Conservation (phyloP, 23 red algal genomes). For the Pyropia haitanensis region DNA sequence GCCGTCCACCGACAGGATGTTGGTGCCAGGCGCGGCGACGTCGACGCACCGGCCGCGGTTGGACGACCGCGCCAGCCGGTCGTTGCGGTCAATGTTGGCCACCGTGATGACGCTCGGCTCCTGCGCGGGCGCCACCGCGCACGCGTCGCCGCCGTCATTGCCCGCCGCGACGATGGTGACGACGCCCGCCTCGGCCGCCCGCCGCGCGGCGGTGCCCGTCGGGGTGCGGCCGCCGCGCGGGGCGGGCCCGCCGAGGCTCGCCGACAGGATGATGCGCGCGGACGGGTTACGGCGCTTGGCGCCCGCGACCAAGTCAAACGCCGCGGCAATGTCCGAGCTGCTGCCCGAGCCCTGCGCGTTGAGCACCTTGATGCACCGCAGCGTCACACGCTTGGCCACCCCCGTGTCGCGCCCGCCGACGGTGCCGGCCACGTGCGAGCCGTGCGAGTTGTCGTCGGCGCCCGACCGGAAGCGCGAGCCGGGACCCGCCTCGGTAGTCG, state of each 20-base stretch:
- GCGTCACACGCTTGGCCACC: slow-evolving; percentile 13
- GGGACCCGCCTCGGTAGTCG: slow-evolving; percentile 20
- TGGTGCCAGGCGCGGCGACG: too few species aligned
- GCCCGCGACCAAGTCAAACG: slow-evolving; percentile 27
- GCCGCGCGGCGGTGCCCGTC: too few species aligned
- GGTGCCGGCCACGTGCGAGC: slow-evolving; percentile 32
- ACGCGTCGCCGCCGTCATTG: too few species aligned
- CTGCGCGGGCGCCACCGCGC: too few species aligned
- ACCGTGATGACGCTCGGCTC: too few species aligned
- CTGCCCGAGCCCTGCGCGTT: slow-evolving; percentile 19
- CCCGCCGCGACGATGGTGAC: too few species aligned
- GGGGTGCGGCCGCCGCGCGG: too few species aligned
- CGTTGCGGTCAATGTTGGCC: too few species aligned
- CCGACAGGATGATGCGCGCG: slow-evolving; percentile 7
- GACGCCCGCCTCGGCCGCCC: too few species aligned
- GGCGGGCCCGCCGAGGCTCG: too few species aligned
- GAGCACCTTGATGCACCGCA: slow-evolving; percentile 39
- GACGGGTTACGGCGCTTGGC: slow-evolving; percentile 15
- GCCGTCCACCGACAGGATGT: too few species aligned
- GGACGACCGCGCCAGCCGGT: background rate
- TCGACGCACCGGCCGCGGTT: too few species aligned
- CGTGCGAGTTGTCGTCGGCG: slow-evolving; percentile 33
- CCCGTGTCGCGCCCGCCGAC: slow-evolving; percentile 26
- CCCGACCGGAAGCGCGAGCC: slow-evolving; percentile 17
- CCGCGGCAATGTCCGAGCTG: slow-evolving; percentile 24